phyloP scores from a whole-genome alignment of 1,284 basidiomycete genomes.

The Stygiomarasmius scandens region DNA sequence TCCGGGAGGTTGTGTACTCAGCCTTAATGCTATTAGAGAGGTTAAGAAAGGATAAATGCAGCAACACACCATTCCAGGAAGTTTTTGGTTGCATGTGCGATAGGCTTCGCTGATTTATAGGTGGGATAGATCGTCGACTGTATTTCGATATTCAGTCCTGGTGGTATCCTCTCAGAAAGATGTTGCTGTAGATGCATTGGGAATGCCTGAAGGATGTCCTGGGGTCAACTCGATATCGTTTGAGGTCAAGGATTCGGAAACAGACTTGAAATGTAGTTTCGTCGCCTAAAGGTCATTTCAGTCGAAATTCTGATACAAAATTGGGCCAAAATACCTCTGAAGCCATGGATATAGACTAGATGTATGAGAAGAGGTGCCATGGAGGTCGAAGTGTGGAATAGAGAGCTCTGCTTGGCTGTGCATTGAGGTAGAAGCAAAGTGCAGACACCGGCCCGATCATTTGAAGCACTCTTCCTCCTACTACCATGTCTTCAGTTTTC shows the following conservation, averaged over 20 bases:
- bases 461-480: neutral
- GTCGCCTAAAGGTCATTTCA: slow-evolving; percentile 35
- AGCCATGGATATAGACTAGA: slow-evolving; percentile 56
- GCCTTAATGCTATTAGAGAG: slow-evolving; percentile 33
- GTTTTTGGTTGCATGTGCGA: slow-evolving; percentile 49
- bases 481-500: slow-evolving; percentile 50
- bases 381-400: slow-evolving; percentile 3
- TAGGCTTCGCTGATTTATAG: slow-evolving; percentile 55
- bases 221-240: no score
- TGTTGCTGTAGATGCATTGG: slow-evolving; percentile 52
- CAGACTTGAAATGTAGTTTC: slow-evolving; percentile 50
- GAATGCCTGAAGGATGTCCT: slow-evolving; percentile 48
- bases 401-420: neutral
- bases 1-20: slow-evolving; percentile 53
- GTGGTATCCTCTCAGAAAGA: slow-evolving; percentile 36
- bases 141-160: slow-evolving; percentile 38
- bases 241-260: slow-evolving; percentile 5
- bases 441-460: no score
- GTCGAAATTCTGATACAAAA: slow-evolving; percentile 8
- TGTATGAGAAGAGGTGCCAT: slow-evolving; percentile 40
- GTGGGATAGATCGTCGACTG: slow-evolving; percentile 56
- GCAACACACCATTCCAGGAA: slow-evolving; percentile 54
- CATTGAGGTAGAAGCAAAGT: neutral
- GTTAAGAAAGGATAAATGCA: no score
- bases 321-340: slow-evolving; percentile 42